Evolutionary conservation across 2,329 filamentous ascomycete genomes (phyloP), one percentile per base, ranked within the genome.

Genomic region (Tolypocladium pustulatum): DNA sequence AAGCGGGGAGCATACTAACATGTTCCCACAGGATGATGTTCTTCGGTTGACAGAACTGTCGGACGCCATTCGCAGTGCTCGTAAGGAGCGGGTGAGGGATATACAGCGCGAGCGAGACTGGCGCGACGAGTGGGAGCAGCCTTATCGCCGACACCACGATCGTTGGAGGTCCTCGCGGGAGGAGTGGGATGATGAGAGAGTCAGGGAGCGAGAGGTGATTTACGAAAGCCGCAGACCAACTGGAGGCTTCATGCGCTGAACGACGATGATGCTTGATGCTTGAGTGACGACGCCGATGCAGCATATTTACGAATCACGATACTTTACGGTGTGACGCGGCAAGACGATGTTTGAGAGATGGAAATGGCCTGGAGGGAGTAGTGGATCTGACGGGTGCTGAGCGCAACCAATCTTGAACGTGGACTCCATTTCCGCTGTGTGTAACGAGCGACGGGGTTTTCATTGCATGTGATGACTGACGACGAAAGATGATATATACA

Each of bases 31-130:
- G 91, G 90, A 95, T 69, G 91, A 97, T 64, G 90, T 97, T 54
- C 81, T 91, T 51, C 85, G 88, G 62, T 83, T 97, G 4, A 90
- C 96, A 32, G 84, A 94, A 62, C 72, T 95, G 4, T 90, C 91
- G 0, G 89, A 96, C 61, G 83, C 89, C 25, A 94, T 97, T 68
- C 88, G 90, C 40, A 83, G 83, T 59, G 82, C 74, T 38, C 80
- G 82, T 60, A 77, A 76, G 67, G 73, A 80, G 22, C 77, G 81
- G 56, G 74, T 78, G 40, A 76, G 77, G 54, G 80, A 85, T 64
- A 73, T 80, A 41, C 75, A 81, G 67, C 85, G 79, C 68, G 86
- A 90, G 72, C 78, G 81, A 58, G 77, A 82, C 49, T 78, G 79
- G 63, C 77, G 79, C 57, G 75, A 81, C 46, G 78, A 80, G 25